phyloP scores from a whole-genome alignment of 2,329 filamentous ascomycete species.

The Monilinia fructicola region DNA sequence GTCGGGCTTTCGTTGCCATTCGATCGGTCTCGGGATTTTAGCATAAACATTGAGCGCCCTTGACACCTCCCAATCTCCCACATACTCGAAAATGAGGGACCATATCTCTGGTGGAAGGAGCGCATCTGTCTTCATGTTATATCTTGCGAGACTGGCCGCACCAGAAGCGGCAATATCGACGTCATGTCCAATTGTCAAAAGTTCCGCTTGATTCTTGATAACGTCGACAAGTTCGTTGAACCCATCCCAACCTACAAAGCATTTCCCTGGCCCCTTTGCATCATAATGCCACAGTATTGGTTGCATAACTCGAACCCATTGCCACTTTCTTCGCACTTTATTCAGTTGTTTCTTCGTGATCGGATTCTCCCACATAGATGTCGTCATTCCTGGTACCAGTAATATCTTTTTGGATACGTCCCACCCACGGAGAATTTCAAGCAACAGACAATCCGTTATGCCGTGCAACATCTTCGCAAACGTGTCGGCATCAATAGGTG shows the following conservation, averaged over 20 bases:
- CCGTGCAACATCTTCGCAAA: constrained; percentile 87
- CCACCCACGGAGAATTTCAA: constrained; percentile 83
- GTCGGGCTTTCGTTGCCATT: constrained; percentile 67
- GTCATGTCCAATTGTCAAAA: constrained; percentile 71
- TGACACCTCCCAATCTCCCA: constrained; percentile 88
- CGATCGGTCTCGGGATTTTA: constrained; percentile 67
- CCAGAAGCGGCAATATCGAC: constrained; percentile 47
- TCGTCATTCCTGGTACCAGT: constrained; percentile 85
- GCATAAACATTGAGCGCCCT: constrained; percentile 79
- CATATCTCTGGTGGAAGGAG: constrained; percentile 81
- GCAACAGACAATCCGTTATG: constrained; percentile 74
- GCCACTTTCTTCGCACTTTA: constrained; percentile 81
- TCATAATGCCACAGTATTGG: constrained; percentile 83
- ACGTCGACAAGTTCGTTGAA: constrained; percentile 72
- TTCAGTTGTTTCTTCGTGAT: constrained; percentile 84
- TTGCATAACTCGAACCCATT: constrained; percentile 78
- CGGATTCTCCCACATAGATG: constrained; percentile 85
- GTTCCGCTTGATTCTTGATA: constrained; percentile 73
- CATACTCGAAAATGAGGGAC: constrained; percentile 81
- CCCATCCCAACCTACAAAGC: constrained; percentile 59
- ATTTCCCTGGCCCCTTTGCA: constrained; percentile 51
- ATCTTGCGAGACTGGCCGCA: constrained; percentile 46
- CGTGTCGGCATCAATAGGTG: constrained; percentile 80
- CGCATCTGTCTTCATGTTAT: constrained; percentile 43
- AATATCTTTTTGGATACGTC: constrained; percentile 82